A percentile compares a stretch with the other conserved stretches of the same genome.
Evolutionary conservation across 768 basidiomycete genomes (phyloP).

Genomic region (Boletellus ananiceps): DNA sequence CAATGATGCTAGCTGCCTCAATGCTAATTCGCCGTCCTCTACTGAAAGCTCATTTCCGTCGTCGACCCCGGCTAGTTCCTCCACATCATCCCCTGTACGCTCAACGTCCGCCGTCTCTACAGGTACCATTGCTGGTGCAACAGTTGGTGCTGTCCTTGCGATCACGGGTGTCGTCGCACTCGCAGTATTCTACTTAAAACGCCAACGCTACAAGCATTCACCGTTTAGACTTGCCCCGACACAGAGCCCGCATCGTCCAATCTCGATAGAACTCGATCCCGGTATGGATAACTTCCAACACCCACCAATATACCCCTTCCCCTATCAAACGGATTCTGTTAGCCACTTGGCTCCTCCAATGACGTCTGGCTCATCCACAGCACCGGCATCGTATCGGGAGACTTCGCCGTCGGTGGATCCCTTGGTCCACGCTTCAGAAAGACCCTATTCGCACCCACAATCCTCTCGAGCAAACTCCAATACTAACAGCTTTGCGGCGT

Average conservation of each 20-base stretch:
- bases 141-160: conserved; percentile 50
- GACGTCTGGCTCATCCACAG: not conserved
- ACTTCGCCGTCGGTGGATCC: conserved; percentile 1
- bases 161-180: conserved; percentile 49
- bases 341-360: conserved; percentile 14
- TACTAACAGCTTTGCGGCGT: conserved; percentile 15
- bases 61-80: conserved; percentile 12
- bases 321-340: conserved; percentile 23
- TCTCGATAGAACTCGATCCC: conserved; percentile 38
- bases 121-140: conserved; percentile 45
- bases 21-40: conserved; percentile 48
- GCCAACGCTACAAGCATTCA: conserved; percentile 18
- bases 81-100: conserved; percentile 20
- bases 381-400: conserved; percentile 2
- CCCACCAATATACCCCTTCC: conserved; percentile 34
- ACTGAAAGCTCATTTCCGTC: conserved; percentile 31
- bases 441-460: not conserved
- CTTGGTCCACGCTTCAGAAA: conserved; percentile 9
- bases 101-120: conserved; percentile 32
- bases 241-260: conserved; percentile 30
- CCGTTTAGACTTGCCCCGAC: conserved; percentile 28
- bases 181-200: conserved; percentile 46
- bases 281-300: conserved; percentile 25
- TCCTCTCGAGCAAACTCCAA: conserved; percentile 22
- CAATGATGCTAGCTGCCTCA: conserved; percentile 49